A percentile compares a stretch with the other conserved stretches of the same genome.
Evolutionary conservation across 2,329 filamentous ascomycete species (phyloP).

Genomic region (Aaosphaeria pasadenensis): DNA sequence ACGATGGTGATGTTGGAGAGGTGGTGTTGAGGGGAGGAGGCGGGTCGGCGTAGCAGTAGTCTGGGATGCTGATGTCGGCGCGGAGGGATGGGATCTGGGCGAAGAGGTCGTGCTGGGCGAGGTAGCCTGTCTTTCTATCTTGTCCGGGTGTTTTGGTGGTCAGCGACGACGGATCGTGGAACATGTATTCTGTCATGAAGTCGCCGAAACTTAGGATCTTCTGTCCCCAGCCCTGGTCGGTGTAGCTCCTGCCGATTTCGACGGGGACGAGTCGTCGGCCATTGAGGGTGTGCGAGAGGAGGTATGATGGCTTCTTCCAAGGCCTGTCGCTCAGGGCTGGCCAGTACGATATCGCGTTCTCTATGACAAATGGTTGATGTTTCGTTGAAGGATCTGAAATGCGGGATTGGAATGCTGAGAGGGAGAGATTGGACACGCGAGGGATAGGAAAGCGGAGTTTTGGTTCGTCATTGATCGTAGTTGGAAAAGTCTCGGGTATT

Average conservation of each 20-base stretch:
- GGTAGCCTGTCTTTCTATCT: constrained; percentile 61
- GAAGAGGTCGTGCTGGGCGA: constrained; percentile 89
- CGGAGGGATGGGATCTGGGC: constrained; percentile 74
- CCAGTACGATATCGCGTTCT: constrained; percentile 66
- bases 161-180: constrained; percentile 10
- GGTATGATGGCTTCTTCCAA: constrained; percentile 74
- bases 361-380: constrained; percentile 64
- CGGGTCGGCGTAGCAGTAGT: constrained; percentile 76
- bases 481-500: constrained; percentile 16
- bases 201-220: constrained; percentile 70
- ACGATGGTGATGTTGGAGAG: constrained; percentile 3
- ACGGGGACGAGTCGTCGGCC: constrained; percentile 81
- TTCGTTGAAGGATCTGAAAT: constrained; percentile 11
- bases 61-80: constrained; percentile 74
- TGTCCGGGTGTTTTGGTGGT: neutral
- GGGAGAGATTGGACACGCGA: constrained; percentile 12
- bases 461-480: constrained; percentile 6
- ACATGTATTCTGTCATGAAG: constrained; percentile 65
- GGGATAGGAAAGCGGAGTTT: constrained; percentile 17
- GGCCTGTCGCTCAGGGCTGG: constrained; percentile 66
- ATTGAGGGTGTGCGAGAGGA: constrained; percentile 69
- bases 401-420: constrained; percentile 26
- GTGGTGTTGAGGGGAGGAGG: constrained; percentile 38
- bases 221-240: constrained; percentile 81
- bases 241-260: constrained; percentile 84